Base-by-base conservation (phyloP, 2,329 filamentous ascomycete genomes). In the Fusarium verticillioides region DNA sequence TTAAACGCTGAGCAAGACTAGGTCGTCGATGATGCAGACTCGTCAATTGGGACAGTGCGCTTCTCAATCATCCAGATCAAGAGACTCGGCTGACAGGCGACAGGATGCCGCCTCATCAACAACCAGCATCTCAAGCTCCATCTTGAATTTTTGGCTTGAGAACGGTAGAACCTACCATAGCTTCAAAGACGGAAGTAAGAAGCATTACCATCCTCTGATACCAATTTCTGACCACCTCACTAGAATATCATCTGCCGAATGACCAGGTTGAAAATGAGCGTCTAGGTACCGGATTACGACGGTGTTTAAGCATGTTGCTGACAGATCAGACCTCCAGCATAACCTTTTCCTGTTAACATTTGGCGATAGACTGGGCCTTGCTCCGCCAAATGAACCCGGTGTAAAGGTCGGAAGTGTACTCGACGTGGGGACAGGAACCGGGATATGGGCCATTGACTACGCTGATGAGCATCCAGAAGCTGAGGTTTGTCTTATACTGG, bases 131-230 rank as follows among this genome's bases (percentile, higher is more conserved):
- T 57, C 53, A 8, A 57, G 53, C 3, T 57, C 53, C 5, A 34
- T 57, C 2, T 12, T 26, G 2, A 34, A 44, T 16, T 57, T 46
- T 23, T 57, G 60, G 0, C 44, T 19, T 3, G 68, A 71, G 21
- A 71, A 71, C 15, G 68, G 68, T 9, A 65, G 68, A 43, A 69
- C 68, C 0, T 69, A 71, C 13, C 68, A 69, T 19, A 1, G 56
- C 9, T 69, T 59, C 16, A 59, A 43, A 21, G 66, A 71, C 19
- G 66, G 66, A 58, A 71, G 66, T 69, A 0, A 44, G 68, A 34
- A 13, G 9, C 9, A n/a, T 49, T 12, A 0, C 0, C 1, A 11
- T 4, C 21, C 1, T 19, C 23, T 23, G 23, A 23, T 23, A 23
- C 23, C 4, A 6, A 47, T 4, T 1, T 4, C 18, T 13, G 8